Base-by-base conservation (phyloP, 148 eudicot genomes). In the Rhododendron mucronatum region DNA sequence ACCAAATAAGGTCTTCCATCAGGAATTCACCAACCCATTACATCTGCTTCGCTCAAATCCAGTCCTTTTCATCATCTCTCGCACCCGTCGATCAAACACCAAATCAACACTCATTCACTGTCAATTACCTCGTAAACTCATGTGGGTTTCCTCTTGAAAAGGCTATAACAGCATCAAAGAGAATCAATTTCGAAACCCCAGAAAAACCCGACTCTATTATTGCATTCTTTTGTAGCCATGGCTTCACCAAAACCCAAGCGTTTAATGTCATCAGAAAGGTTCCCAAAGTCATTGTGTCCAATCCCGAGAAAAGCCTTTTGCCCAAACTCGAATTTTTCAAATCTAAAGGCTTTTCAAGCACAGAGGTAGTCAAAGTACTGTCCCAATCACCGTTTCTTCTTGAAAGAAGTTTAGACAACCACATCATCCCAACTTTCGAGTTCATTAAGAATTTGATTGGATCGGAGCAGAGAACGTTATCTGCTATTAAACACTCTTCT, bases 251-350 rank as follows among this genome's bases (percentile, higher is more conserved):
- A 79, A 20, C 87, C 28, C 84, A 85, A 11, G 53, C 81, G 61
- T 63, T 78, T 7, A 44, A 30, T n/a, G 23, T 78, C 74, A 20
- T 85, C 61, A 57, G n/a, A 35, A 86, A 21, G 21, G 20, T 10
- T 10, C 88, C 88, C 5, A 4, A 4, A 2, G 18, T 86, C 50
- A 51, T 73, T 15, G 7, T 35, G 2, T 50, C 41, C 47, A 15
- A 73, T 37, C 39, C 53, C 2, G 81, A 82, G 37, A 86, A 41
- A 16, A 82, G 85, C 81, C 75, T 86, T 86, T 81, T 71, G 81
- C 88, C 88, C 55, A 82, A 82, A 53, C 9, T 82, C 18, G n/a
- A 82, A 18, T 71, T 82, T 18, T n/a, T 86, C 2, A 55, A 71
- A 3, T 86, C 85, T 5, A 33, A 20, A 37, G 88, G 88, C 41